Base-by-base conservation (phyloP, 192 early-diverging fungal species). In the Gigaspora rosea region DNA sequence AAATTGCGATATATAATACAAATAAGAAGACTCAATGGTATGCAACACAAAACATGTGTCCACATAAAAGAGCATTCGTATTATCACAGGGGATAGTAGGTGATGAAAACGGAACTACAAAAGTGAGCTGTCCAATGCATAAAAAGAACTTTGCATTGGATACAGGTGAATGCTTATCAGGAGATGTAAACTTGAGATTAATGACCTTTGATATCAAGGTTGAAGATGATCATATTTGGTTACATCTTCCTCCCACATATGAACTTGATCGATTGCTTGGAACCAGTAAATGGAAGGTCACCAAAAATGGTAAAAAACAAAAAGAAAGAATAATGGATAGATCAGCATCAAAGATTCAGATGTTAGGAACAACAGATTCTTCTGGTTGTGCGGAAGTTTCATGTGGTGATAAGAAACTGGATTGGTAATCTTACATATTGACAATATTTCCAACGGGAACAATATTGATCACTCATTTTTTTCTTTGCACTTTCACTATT, bases 21-120 rank as follows among this genome's bases (percentile, higher is more conserved):
- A 35, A 79, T 48, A 65, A 78, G 10, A 80, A 77, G 27, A 85
- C 86, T 36, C 22, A 62, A 18, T 92, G 88, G 88, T 92, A 90
- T 73, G 90, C 91, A 16, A 91, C 90, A 12, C 90, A 91, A 78
- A 91, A 91, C 79, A 92, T 92, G 90, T 92, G 91, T 64, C 91
- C 91, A 36, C 90, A 93, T 77, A 92, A 92, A 71, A 87, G 90
- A 59, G 88, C 91, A 20, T 81, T 93, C 51, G 90, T 93, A 51
- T 82, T 93, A 48, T 84, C 91, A 16, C 78, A 81, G 5, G 88
- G 89, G 10, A 73, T 92, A 35, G 41, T 93, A 51, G 91, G 91
- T 16, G 78, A 82, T 52, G 75, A 76, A 51, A 49, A 76, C 49
- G 78, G 63, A 16, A 41, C 20, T 22, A 22, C 57, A 18, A 79